phyloP scores from a whole-genome alignment of 805 yeast genomes.

The Candida nonsorbophila region DNA sequence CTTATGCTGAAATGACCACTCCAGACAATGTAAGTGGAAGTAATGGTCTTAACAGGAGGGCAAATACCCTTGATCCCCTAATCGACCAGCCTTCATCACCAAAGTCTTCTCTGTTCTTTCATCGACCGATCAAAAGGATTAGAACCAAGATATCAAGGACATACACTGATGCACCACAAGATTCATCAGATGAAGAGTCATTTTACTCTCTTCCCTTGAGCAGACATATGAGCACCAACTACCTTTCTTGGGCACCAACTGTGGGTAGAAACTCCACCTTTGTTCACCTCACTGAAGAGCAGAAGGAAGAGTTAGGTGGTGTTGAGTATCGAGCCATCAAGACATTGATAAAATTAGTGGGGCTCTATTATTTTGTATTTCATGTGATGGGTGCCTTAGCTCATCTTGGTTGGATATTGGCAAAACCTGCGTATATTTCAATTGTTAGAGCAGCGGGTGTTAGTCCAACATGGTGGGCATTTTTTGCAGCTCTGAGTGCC shows the following conservation, averaged over 20 bases:
- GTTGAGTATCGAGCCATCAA: conserved; percentile 92
- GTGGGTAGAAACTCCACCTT: conserved; percentile 92
- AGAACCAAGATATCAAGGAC: background rate
- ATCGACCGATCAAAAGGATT: background rate
- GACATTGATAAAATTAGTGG: conserved; percentile 60
- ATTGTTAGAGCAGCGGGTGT: conserved; percentile 53
- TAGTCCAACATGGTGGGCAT: conserved; percentile 88
- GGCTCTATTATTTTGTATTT: conserved; percentile 70
- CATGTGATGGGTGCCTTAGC: conserved; percentile 51
- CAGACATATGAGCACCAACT: conserved; percentile 38
- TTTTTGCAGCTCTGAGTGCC: conserved; percentile 72
- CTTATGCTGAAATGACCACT: too few species aligned
- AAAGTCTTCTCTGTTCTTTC: too few species aligned
- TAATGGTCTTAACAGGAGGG: too few species aligned
- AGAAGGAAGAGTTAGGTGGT: conserved; percentile 94
- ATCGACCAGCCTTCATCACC: too few species aligned
- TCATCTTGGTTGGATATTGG: conserved; percentile 58
- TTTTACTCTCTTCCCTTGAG: background rate
- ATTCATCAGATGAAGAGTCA: background rate
- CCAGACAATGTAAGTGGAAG: too few species aligned
- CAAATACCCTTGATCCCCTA: conserved; percentile 44
- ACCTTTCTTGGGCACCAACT: conserved; percentile 86
- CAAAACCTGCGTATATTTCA: conserved; percentile 34
- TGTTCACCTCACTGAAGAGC: conserved; percentile 72
- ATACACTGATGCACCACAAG: background rate